Conservation (phyloP, 139 green algal species). For the Picocystis salinarum region DNA sequence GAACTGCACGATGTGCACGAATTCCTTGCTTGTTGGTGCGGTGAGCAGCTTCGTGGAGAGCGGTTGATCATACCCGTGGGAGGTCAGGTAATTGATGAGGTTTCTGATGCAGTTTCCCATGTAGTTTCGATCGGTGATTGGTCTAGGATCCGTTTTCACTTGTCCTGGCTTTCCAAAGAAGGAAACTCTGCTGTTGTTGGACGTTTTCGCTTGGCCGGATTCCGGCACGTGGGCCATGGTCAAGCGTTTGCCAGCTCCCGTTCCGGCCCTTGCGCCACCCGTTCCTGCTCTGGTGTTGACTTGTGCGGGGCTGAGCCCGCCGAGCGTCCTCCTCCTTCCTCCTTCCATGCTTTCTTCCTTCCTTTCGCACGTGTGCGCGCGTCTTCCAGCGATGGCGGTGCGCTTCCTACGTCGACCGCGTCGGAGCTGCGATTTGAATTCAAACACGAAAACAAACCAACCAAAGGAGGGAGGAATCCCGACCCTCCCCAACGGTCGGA, state of each 20-base stretch:
- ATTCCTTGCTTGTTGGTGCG: constrained; percentile 77
- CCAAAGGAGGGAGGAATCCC: too few relatives aligned
- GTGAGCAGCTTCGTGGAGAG: constrained; percentile 59
- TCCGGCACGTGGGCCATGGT: too few relatives aligned
- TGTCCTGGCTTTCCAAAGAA: constrained; percentile 5
- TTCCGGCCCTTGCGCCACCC: constrained; percentile 2
- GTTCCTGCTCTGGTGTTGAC: too few relatives aligned
- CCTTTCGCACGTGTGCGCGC: too few relatives aligned
- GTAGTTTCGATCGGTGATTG: constrained; percentile 53
- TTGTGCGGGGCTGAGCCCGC: constrained; percentile 21
- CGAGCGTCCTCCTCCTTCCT: constrained; percentile 59
- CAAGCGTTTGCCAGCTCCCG: too few relatives aligned
- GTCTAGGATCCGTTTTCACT: constrained; percentile 37
- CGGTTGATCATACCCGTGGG: constrained; percentile 52
- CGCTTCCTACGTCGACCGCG: too few relatives aligned
- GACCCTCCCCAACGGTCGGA: too few relatives aligned
- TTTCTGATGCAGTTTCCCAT: constrained; percentile 38
- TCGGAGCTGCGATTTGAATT: too few relatives aligned
- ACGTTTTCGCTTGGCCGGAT: too few relatives aligned
- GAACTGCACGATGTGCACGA: constrained; percentile 68
- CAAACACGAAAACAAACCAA: too few relatives aligned
- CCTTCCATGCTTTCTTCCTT: too few relatives aligned
- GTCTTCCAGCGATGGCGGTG: too few relatives aligned
- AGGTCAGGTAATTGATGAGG: constrained; percentile 62
- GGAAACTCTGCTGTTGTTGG: neutral